These are phyloP conservation scores for Protea cynaroides DNA, from an alignment of 164 flowering plant genomes.

Conservation along the genomic window DNA sequence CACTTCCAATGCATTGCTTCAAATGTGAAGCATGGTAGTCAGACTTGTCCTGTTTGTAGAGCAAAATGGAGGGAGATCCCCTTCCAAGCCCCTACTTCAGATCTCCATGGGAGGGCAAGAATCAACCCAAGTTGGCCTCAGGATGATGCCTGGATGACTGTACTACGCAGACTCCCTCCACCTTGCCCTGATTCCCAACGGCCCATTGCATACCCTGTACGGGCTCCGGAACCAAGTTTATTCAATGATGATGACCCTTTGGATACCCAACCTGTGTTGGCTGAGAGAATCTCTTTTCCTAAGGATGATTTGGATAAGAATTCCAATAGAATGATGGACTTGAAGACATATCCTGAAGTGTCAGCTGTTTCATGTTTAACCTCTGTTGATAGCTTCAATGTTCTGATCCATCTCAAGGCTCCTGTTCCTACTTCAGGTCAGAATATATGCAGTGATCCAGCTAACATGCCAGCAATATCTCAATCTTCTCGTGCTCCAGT, in stretches of 20 bases:
- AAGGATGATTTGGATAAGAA: conserved; percentile 10
- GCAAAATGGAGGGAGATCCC: conserved; percentile 96
- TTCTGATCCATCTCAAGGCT: conserved; percentile 78
- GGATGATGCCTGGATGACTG: conserved; percentile 46
- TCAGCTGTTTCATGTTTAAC: conserved; percentile 52
- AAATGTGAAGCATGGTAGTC: conserved; percentile 88
- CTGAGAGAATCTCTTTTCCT: conserved; percentile 11
- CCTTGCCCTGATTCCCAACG: conserved; percentile 36
- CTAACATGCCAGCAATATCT: conserved; percentile 11
- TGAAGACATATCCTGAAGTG: conserved; percentile 63
- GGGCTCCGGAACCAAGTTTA: conserved; percentile 49
- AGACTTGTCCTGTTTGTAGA: conserved; percentile 85
- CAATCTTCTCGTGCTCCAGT: conserved; percentile 67
- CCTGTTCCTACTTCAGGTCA: conserved; percentile 32
- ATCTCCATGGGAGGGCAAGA: conserved; percentile 34
- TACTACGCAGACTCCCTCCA: conserved; percentile 41
- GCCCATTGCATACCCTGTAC: conserved; percentile 34
- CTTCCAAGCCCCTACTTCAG: conserved; percentile 44
- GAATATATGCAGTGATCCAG: conserved; percentile 11
- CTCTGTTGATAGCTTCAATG: conserved; percentile 44
- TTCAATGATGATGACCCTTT: conserved; percentile 75
- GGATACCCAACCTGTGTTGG: conserved; percentile 22
- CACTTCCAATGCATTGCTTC: conserved; percentile 93
- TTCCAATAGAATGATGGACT: conserved; percentile 34
- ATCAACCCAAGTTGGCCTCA: conserved; percentile 39